phyloP scores from a whole-genome alignment of 805 yeast genomes.

The Saturnispora serradocipensis region DNA sequence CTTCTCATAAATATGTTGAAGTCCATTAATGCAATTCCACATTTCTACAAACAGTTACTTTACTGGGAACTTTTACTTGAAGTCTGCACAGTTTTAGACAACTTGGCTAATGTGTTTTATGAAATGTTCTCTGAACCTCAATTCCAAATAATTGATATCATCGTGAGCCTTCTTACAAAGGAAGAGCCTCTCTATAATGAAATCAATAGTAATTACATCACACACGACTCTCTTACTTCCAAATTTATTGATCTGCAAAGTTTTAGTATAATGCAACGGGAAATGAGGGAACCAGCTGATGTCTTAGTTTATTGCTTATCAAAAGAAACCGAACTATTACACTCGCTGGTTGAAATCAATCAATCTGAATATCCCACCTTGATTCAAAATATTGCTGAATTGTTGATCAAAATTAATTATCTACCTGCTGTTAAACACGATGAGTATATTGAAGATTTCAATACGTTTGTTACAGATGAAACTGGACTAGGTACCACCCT shows the following conservation, averaged over 20 bases:
- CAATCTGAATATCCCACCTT: slow-evolving; percentile 12
- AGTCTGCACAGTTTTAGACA: slow-evolving; percentile 22
- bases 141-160: slow-evolving; percentile 10
- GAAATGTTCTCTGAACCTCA: slow-evolving; percentile 12
- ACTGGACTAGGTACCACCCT: slow-evolving; percentile 54
- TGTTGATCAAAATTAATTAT: slow-evolving; percentile 31
- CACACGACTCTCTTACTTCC: neutral
- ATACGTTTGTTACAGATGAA: slow-evolving; percentile 63
- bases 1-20: slow-evolving; percentile 16
- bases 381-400: slow-evolving; percentile 17
- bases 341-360: slow-evolving; percentile 19
- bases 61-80: slow-evolving; percentile 22
- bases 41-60: slow-evolving; percentile 9
- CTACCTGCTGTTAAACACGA: slow-evolving; percentile 35
- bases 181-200: slow-evolving; percentile 16
- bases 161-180: slow-evolving; percentile 16
- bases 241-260: slow-evolving; percentile 17
- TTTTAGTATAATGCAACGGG: slow-evolving; percentile 18
- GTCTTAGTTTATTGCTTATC: slow-evolving; percentile 19
- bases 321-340: slow-evolving; percentile 26
- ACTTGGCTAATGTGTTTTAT: slow-evolving; percentile 21
- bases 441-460: slow-evolving; percentile 53
- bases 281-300: slow-evolving; percentile 17
- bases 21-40: slow-evolving; percentile 1
- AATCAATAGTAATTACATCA: slow-evolving; percentile 5